Percentiles rank a stretch among this genome's conserved stretches.
These are phyloP conservation scores for Colletotrichum acutatum DNA, from an alignment of 2,329 filamentous ascomycete genomes.

Conservation along the genomic window DNA sequence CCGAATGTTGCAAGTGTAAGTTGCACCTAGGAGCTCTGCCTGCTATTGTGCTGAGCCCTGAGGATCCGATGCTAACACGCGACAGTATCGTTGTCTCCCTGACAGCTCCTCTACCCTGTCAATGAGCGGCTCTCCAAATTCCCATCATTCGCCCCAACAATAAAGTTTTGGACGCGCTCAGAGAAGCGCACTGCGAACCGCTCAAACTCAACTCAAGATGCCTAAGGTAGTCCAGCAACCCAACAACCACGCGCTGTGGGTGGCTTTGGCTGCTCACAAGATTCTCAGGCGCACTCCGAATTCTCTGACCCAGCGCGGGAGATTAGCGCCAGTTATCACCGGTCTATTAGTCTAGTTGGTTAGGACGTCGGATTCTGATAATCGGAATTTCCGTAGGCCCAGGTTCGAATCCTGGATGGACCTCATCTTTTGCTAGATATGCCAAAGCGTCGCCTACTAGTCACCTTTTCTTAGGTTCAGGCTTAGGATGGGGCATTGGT, in stretches of 20 bases:
- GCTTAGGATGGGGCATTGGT: background rate
- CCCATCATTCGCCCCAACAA: background rate
- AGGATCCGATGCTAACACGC: background rate
- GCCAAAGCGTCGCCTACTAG: no score
- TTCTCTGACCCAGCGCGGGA: rapidly evolving
- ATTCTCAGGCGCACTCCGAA: background rate
- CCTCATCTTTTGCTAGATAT: background rate
- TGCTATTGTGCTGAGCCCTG: background rate
- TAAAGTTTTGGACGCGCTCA: background rate
- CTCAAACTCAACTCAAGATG: background rate
- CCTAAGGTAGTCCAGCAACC: background rate
- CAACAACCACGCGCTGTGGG: no score
- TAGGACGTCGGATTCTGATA: conserved; percentile 36
- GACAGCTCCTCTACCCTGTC: no score
- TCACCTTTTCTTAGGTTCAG: background rate
- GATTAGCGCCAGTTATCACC: background rate
- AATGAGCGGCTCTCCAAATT: background rate
- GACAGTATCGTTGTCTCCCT: background rate
- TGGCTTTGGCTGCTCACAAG: background rate
- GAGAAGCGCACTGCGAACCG: background rate
- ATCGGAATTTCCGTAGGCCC: conserved; percentile 31
- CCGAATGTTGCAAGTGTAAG: background rate
- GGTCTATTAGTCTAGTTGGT: conserved; percentile 37
- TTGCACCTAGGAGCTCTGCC: background rate
- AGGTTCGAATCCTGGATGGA: conserved; percentile 37